Percentiles rank a stretch among this genome's conserved stretches.
Conservation (phyloP, 768 basidiomycete genomes). For the Gloeostereum incarnatum region DNA sequence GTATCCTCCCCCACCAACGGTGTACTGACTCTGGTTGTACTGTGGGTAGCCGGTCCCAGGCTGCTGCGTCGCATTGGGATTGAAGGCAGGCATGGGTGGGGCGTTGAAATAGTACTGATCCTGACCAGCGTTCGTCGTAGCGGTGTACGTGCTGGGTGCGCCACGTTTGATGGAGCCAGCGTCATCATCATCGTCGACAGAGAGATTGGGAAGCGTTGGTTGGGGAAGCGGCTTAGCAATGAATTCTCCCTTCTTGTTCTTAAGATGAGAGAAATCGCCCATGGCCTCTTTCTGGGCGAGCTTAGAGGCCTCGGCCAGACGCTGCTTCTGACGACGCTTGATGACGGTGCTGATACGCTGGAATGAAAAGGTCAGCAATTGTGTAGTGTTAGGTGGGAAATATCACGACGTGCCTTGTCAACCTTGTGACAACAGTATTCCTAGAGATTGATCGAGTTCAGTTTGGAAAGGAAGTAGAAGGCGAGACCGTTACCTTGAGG, state of each 20-base stretch:
- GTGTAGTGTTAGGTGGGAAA: neutral
- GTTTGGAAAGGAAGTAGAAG: constrained; percentile 1
- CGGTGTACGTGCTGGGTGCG: constrained; percentile 42
- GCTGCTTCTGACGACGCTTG: constrained; percentile 83
- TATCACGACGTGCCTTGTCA: constrained; percentile 61
- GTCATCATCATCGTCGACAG: constrained; percentile 74
- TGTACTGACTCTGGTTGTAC: constrained; percentile 50
- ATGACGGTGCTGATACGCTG: constrained; percentile 91
- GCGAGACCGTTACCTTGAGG: constrained; percentile 57
- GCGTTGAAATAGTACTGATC: constrained; percentile 45
- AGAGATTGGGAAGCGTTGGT: constrained; percentile 89
- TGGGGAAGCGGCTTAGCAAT: constrained; percentile 78
- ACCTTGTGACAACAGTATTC: constrained; percentile 99
- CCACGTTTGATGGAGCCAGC: constrained; percentile 45
- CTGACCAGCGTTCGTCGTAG: constrained; percentile 17
- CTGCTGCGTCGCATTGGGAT: constrained; percentile 47
- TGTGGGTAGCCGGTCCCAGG: constrained; percentile 40
- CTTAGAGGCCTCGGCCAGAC: constrained; percentile 70
- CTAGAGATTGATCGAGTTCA: constrained; percentile 23
- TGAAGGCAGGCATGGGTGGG: constrained; percentile 73
- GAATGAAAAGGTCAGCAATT: constrained; percentile 6
- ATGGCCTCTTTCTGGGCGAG: constrained; percentile 86
- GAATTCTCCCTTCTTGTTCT: constrained; percentile 86
- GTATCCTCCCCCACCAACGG: constrained; percentile 43
- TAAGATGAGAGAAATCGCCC: constrained; percentile 85